Evolutionary conservation across 345 rosid species (phyloP).

Genomic region (Murraya koenigii): DNA sequence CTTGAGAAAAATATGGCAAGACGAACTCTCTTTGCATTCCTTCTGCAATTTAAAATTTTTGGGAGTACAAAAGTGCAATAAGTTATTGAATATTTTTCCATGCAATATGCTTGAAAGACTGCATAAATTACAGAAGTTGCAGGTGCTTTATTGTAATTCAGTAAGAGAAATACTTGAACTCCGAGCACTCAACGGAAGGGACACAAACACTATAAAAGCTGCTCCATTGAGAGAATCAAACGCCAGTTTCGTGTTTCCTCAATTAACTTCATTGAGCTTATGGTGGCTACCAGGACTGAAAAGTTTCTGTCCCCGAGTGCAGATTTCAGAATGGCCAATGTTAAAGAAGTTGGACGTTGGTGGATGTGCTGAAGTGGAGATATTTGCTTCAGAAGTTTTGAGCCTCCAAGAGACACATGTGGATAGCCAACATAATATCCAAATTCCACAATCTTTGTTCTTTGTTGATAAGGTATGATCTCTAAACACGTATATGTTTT

Average conservation of each 20-base stretch:
- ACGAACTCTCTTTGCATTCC: neutral
- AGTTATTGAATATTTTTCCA: neutral
- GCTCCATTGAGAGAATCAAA: neutral
- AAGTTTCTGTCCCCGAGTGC: conserved; percentile 5
- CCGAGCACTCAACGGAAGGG: too few relatives aligned
- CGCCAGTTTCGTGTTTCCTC: conserved; percentile 9
- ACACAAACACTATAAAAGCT: too few relatives aligned
- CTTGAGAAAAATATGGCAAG: neutral
- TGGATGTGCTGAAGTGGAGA: conserved; percentile 12
- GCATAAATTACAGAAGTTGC: neutral
- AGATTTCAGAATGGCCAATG: conserved; percentile 14
- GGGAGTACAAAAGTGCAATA: neutral
- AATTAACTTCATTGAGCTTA: neutral
- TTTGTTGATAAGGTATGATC: conserved; percentile 10
- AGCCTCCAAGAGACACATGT: neutral
- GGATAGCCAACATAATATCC: neutral
- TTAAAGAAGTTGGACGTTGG: neutral
- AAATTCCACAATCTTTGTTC: neutral
- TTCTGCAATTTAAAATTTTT: neutral
- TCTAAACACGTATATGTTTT: too few relatives aligned
- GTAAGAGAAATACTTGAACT: too few relatives aligned
- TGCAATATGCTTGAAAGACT: neutral
- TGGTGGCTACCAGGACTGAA: conserved; percentile 1
- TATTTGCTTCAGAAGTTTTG: neutral
- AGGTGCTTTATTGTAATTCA: too few relatives aligned